Base-by-base conservation (phyloP, 73 alveolate species). In the Paramecium sonneborni region DNA sequence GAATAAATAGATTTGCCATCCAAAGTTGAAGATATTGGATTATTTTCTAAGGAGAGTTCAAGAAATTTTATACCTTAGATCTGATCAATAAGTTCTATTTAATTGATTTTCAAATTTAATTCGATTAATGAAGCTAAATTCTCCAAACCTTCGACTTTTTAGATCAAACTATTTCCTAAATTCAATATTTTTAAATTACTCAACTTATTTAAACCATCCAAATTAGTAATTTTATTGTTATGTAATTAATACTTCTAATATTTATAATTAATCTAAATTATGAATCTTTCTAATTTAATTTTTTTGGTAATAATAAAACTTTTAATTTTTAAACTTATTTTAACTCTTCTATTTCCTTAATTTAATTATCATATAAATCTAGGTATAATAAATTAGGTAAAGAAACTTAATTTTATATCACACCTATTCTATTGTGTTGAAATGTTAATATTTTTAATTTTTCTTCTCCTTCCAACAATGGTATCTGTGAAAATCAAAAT, bases 401-500 rank as follows among this genome's bases (percentile, higher is more conserved):
- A n/a, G 98, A 95, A 11, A 95, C 94, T 43, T 95, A 90, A 93
- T 95, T 95, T 44, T 95, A 97, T 57, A 95, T 95, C 43, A 85
- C 41, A 20, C 85, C 41, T 2, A 95, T 95, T 76, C 92, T 70
- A 86, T 95, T 95, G 82, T 95, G 96, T 72, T 95, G 93, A 88
- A 88, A 95, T 69, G 93, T 85, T 37, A 95, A 69, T 43, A 95
- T 76, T 82, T 93, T 92, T 28, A 95, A 89, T 74, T 93, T 94
- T 70, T 95, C 98, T 95, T 95, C 98, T 0, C 98, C 98, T 95
- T 95, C 98, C 28, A 95, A 93, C 41, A 95, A 85, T 28, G 98
- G 98, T 74, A 95, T 94, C 39, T 94, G 97, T 12, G 97, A 89
- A 95, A 89, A 90, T 95, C 98, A 90, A 93, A 74, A 57, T 93